Conservation (phyloP, 164 flowering plant species). For the Berberis vulgaris region DNA sequence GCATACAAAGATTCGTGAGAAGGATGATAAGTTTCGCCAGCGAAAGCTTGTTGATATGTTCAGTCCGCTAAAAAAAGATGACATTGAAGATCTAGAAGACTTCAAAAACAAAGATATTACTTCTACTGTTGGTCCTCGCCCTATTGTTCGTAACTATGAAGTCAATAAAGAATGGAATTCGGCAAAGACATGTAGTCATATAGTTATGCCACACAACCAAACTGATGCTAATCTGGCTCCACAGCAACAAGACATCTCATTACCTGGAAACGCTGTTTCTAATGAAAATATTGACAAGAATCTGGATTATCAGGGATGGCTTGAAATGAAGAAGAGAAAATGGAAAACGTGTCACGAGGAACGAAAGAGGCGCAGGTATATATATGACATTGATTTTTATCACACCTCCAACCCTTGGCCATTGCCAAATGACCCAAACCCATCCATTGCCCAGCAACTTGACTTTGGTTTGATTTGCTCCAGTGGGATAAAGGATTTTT, state of each 20-base stretch:
- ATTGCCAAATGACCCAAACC: background rate
- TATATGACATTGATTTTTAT: background rate
- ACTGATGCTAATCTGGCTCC: conserved; percentile 13
- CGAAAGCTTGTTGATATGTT: conserved; percentile 77
- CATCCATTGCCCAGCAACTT: background rate
- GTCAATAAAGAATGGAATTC: conserved; percentile 25
- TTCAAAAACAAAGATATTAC: conserved; percentile 27
- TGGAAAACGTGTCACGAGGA: conserved; percentile 73
- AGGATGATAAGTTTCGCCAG: conserved; percentile 92
- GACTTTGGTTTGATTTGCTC: too few species aligned
- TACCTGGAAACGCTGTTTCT: conserved; percentile 13
- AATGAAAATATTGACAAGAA: conserved; percentile 50
- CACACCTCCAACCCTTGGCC: background rate
- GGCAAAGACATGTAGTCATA: conserved; percentile 12
- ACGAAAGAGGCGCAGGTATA: conserved; percentile 75
- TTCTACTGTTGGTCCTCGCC: conserved; percentile 42
- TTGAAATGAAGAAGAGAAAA: conserved; percentile 73
- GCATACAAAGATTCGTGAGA: conserved; percentile 91
- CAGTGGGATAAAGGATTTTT: too few species aligned
- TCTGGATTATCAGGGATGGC: conserved; percentile 93
- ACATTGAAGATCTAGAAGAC: conserved; percentile 70
- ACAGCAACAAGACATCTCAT: conserved; percentile 7
- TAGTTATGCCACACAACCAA: conserved; percentile 13
- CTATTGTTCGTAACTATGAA: conserved; percentile 60
- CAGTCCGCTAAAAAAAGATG: conserved; percentile 28